Percentiles rank a stretch among this genome's conserved stretches.
Conservation (phyloP, 2,329 filamentous ascomycete species). For the Zymoseptoria passerinii region DNA sequence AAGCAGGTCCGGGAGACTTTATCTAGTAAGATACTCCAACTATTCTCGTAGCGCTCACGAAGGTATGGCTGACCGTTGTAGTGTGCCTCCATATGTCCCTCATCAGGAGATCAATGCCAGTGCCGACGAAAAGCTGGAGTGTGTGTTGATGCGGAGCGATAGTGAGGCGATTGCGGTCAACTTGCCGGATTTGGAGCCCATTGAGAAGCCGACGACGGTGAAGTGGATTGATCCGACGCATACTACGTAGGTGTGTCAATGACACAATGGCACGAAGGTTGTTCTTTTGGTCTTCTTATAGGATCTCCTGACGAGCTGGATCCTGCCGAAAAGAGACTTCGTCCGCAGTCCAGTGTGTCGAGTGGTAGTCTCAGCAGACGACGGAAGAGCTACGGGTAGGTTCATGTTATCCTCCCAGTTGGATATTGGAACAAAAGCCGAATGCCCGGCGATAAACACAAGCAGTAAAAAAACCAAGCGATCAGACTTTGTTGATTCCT, state of each 20-base stretch:
- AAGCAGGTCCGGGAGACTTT: slow-evolving; percentile 40
- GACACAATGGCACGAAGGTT: neutral
- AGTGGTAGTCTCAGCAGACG: too few relatives aligned
- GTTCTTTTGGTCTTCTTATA: too few relatives aligned
- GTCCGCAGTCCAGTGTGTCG: too few relatives aligned
- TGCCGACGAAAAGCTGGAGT: slow-evolving; percentile 36
- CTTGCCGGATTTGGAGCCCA: slow-evolving; percentile 36
- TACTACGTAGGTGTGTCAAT: neutral
- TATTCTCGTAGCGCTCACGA: too few relatives aligned
- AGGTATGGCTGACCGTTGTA: neutral
- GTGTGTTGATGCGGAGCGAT: slow-evolving; percentile 37
- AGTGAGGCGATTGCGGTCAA: slow-evolving; percentile 40
- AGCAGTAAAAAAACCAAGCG: neutral
- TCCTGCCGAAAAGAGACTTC: too few relatives aligned
- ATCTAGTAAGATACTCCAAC: too few relatives aligned
- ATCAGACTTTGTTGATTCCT: neutral
- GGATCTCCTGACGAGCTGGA: too few relatives aligned
- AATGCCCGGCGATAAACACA: too few relatives aligned
- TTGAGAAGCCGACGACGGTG: slow-evolving; percentile 37
- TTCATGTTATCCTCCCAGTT: too few relatives aligned
- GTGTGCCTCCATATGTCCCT: slow-evolving; percentile 21
- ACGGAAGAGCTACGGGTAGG: too few relatives aligned
- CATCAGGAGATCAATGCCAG: slow-evolving; percentile 42
- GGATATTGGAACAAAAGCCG: too few relatives aligned
- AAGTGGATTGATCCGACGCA: slow-evolving; percentile 41